A percentile compares a stretch with the other conserved stretches of the same genome.
Evolutionary conservation across 2,329 filamentous ascomycete genomes (phyloP).

Genomic region (Colletotrichum tropicale): DNA sequence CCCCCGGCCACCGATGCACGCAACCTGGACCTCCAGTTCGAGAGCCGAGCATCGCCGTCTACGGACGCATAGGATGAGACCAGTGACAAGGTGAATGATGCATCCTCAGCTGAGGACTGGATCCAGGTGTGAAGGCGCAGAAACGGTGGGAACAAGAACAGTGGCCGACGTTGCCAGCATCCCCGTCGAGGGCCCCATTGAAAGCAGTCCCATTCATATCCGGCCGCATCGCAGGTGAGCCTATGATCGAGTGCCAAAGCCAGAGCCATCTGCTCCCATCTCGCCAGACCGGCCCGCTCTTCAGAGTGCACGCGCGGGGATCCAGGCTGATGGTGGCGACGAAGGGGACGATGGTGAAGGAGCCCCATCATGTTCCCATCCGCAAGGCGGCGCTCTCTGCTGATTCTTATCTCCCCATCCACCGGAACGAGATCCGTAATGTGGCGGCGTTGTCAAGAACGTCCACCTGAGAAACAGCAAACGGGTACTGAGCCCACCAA

Average conservation of each 20-base stretch:
- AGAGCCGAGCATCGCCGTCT: not conserved
- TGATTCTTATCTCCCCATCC: not conserved
- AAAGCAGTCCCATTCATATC: not conserved
- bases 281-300: not conserved
- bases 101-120: not conserved
- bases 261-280: not conserved
- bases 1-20: not conserved
- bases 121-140: not conserved
- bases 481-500: not conserved
- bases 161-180: not conserved
- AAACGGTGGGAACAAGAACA: not conserved
- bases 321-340: not conserved
- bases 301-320: not conserved
- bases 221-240: not conserved
- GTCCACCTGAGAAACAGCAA: not conserved
- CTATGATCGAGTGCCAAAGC: not conserved
- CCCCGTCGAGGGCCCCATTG: not conserved
- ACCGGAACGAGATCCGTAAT: not conserved
- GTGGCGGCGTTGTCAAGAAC: not conserved
- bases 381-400: not conserved
- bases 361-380: too few relatives aligned
- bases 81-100: not conserved
- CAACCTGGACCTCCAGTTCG: not conserved
- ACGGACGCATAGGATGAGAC: not conserved
- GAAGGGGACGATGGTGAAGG: too few relatives aligned